Evolutionary conservation across 192 early-diverging fungal species (phyloP).

Genomic region (Coemansia sp.): DNA sequence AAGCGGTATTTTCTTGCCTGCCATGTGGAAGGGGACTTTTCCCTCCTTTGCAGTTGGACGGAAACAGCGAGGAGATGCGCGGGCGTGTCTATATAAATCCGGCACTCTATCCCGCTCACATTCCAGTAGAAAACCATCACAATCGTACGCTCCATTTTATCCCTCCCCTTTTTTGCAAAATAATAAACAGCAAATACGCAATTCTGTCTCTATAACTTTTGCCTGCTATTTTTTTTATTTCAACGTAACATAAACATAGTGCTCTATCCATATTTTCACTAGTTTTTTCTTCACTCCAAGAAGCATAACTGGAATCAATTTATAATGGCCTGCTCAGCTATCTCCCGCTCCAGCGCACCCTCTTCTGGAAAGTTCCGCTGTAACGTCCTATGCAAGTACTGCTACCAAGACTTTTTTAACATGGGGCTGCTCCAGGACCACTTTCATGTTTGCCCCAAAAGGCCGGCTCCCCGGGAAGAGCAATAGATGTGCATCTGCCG

Average conservation of each 20-base stretch:
- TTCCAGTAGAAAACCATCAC: not conserved
- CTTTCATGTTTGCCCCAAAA: constrained; percentile 26
- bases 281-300: not conserved
- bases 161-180: not conserved
- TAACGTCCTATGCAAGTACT: constrained; percentile 34
- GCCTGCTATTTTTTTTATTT: not conserved
- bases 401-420: constrained; percentile 24
- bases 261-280: not conserved
- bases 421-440: constrained; percentile 29
- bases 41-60: not conserved
- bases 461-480: not conserved
- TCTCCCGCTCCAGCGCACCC: constrained; percentile 16
- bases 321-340: constrained; percentile 32
- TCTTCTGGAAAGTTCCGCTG: constrained; percentile 37
- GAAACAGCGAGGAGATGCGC: not conserved
- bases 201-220: not conserved
- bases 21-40: not conserved
- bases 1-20: constrained; percentile 1
- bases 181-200: not conserved
- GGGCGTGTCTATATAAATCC: not conserved
- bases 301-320: not conserved
- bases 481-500: not conserved
- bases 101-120: not conserved
- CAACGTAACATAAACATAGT: not conserved
- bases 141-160: not conserved